These are phyloP conservation scores for Phytophthora pseudosyringae DNA, from an alignment of 352 stramenopile species.

Conservation along the genomic window DNA sequence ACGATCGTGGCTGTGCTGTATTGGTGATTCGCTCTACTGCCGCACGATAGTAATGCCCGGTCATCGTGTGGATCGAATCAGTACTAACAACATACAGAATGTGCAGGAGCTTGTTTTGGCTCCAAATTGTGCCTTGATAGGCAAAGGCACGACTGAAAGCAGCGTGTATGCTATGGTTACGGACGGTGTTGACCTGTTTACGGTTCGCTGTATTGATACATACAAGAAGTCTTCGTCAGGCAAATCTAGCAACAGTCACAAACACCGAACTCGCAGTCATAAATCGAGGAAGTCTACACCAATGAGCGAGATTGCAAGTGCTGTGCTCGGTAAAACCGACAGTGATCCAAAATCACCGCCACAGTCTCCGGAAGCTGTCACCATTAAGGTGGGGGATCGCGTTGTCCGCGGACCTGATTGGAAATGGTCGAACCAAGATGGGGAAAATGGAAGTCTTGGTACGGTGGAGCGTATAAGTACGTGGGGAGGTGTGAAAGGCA, in stretches of 20 bases:
- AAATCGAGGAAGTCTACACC: slow-evolving; percentile 42
- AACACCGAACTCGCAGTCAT: slow-evolving; percentile 30
- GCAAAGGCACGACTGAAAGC: slow-evolving; percentile 50
- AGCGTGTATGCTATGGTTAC: slow-evolving; percentile 81
- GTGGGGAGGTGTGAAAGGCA: slow-evolving; percentile 78
- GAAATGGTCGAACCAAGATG: slow-evolving; percentile 87
- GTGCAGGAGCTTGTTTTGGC: slow-evolving; percentile 71
- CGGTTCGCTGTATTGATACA: slow-evolving; percentile 71
- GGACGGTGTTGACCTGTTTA: slow-evolving; percentile 63
- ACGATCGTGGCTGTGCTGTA: slow-evolving; percentile 81
- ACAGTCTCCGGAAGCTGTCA: slow-evolving; percentile 10
- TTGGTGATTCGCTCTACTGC: slow-evolving; percentile 67
- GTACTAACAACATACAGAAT: slow-evolving; percentile 38
- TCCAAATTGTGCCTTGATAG: slow-evolving; percentile 39
- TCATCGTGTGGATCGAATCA: slow-evolving; percentile 69
- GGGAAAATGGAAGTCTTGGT: slow-evolving; percentile 59
- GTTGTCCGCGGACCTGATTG: slow-evolving; percentile 78
- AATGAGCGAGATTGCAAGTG: slow-evolving; percentile 35
- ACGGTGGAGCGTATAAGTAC: slow-evolving; percentile 82
- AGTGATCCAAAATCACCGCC: slow-evolving; percentile 16
- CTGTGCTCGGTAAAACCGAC: slow-evolving; percentile 29
- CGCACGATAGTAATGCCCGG: slow-evolving; percentile 77
- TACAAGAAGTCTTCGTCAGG: slow-evolving; percentile 41
- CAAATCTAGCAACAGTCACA: slow-evolving; percentile 43
- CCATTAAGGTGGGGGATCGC: slow-evolving; percentile 68